Percentiles rank a stretch among this genome's conserved stretches.
Evolutionary conservation across 163 green algal species (phyloP).

Genomic region (Trebouxia gelatinosa): DNA sequence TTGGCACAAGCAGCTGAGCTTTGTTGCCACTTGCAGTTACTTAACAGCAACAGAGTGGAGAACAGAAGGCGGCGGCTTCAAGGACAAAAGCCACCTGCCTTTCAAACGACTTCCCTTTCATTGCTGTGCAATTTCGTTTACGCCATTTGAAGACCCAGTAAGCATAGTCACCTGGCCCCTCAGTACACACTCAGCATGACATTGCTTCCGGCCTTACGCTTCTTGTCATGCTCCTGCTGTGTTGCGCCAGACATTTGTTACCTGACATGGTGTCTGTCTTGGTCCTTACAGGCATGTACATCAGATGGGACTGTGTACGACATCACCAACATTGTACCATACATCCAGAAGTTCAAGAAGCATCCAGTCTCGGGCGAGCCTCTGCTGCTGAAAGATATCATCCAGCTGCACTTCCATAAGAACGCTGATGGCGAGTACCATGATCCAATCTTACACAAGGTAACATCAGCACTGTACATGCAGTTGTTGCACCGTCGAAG

Average conservation of each 20-base stretch:
- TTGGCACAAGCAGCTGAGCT: neutral
- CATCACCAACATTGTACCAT: slow-evolving; percentile 84
- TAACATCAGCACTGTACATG: neutral
- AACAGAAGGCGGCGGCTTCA: slow-evolving; percentile 82
- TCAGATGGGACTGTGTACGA: slow-evolving; percentile 77
- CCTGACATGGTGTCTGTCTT: neutral
- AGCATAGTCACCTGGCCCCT: neutral
- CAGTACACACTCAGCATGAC: neutral
- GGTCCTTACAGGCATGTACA: slow-evolving; percentile 22
- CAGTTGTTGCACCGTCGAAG: too few species aligned
- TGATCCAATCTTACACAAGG: slow-evolving; percentile 91
- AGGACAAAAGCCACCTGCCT: slow-evolving; percentile 47
- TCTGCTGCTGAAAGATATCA: slow-evolving; percentile 87
- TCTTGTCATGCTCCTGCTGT: too few species aligned
- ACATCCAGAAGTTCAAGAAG: slow-evolving; percentile 81
- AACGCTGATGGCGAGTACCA: slow-evolving; percentile 84
- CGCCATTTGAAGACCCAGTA: slow-evolving; percentile 93
- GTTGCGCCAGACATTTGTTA: neutral
- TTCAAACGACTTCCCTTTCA: slow-evolving; percentile 92
- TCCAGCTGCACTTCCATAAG: slow-evolving; percentile 90
- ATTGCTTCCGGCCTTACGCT: neutral
- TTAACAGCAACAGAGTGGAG: slow-evolving; percentile 90
- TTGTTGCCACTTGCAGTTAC: slow-evolving; percentile 44
- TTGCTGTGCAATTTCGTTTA: slow-evolving; percentile 95
- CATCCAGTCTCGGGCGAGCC: slow-evolving; percentile 87